Evolutionary conservation across 805 yeast species (phyloP).

Genomic region (Wickerhamiella lipophila): DNA sequence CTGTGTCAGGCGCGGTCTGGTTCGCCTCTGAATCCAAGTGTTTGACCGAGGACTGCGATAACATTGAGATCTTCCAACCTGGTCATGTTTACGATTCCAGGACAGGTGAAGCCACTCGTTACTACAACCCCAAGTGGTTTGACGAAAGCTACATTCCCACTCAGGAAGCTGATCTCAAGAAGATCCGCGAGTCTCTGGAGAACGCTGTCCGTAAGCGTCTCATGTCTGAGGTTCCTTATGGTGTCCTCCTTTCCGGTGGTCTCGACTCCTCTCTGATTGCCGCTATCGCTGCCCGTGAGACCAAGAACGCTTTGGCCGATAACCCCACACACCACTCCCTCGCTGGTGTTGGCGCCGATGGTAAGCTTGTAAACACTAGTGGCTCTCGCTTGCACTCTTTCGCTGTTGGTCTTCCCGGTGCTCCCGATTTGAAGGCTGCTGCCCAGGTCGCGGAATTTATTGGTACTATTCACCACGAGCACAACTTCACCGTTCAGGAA

Average conservation of each 20-base stretch:
- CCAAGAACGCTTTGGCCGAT: conserved; percentile 61
- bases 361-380: conserved; percentile 55
- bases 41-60: conserved; percentile 87
- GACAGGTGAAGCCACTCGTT: conserved; percentile 75
- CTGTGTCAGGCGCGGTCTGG: conserved; percentile 60
- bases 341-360: conserved; percentile 85
- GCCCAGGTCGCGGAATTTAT: conserved; percentile 91
- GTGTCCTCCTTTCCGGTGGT: conserved; percentile 95
- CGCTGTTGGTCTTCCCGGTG: conserved; percentile 93
- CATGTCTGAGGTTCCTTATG: conserved; percentile 99
- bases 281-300: conserved; percentile 92
- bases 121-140: conserved; percentile 92
- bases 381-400: conserved; percentile 78
- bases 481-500: conserved; percentile 91
- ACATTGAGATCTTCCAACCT: conserved; percentile 90
- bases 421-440: conserved; percentile 96
- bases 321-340: conserved; percentile 52
- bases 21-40: conserved; percentile 94
- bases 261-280: conserved; percentile 95
- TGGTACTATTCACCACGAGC: conserved; percentile 95
- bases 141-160: conserved; percentile 66
- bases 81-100: conserved; percentile 93
- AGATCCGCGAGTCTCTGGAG: conserved; percentile 72
- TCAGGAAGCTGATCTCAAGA: conserved; percentile 56
- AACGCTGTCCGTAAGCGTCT: conserved; percentile 95